A percentile compares a stretch with the other conserved stretches of the same genome.
phyloP scores from a whole-genome alignment of 495 filamentous ascomycete species.

The Annulohypoxylon moriforme region DNA sequence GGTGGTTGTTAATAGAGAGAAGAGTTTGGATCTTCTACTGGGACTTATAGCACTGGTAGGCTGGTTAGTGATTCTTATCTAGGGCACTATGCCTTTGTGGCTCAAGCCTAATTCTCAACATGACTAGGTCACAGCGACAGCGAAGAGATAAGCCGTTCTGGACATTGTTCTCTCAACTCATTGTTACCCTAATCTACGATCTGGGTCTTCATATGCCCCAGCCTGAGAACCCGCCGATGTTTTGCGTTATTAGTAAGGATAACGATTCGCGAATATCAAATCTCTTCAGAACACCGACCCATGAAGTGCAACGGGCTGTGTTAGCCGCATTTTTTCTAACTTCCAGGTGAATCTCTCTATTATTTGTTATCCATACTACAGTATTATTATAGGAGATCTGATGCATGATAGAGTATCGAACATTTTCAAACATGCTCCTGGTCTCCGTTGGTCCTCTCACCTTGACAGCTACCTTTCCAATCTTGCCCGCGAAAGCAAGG shows the following conservation, averaged over 20 bases:
- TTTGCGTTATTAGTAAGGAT: conserved; percentile 16
- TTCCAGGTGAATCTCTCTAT: conserved; percentile 55
- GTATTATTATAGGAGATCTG: background rate
- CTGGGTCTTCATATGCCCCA: conserved; percentile 61
- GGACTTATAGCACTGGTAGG: conserved; percentile 61
- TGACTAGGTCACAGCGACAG: conserved; percentile 17
- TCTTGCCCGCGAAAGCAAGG: conserved; percentile 59
- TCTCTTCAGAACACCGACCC: conserved; percentile 47
- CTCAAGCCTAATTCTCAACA: background rate
- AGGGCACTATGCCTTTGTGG: background rate
- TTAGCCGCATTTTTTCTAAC: conserved; percentile 65
- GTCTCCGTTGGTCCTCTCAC: conserved; percentile 63
- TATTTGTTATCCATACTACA: background rate
- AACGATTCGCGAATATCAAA: conserved; percentile 10
- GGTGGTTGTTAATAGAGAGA: conserved; percentile 60
- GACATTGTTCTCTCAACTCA: conserved; percentile 61
- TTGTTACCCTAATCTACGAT: conserved; percentile 63
- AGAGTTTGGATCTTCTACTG: conserved; percentile 66
- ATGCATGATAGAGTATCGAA: conserved; percentile 53
- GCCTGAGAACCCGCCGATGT: conserved; percentile 41
- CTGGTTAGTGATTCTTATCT: conserved; percentile 51
- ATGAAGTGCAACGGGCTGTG: conserved; percentile 65
- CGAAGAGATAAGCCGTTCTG: conserved; percentile 48
- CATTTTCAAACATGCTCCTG: conserved; percentile 58
- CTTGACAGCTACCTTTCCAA: conserved; percentile 63